These are phyloP conservation scores for Sistotremastrum suecicum DNA, from an alignment of 768 basidiomycete species.

Conservation along the genomic window DNA sequence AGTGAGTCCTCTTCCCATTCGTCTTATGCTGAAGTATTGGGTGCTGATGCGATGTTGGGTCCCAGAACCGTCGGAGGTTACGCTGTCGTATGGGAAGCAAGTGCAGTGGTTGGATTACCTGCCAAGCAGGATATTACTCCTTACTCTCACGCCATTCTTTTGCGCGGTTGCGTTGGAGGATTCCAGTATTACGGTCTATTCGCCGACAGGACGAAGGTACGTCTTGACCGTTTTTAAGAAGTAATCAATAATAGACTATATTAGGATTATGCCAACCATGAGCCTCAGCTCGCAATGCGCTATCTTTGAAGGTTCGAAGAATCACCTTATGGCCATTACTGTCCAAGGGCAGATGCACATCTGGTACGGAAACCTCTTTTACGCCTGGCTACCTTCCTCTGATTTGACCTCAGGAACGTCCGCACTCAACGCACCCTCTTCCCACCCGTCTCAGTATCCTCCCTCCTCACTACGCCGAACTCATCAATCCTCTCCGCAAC, in stretches of 20 bases:
- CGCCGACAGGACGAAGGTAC: conserved; percentile 70
- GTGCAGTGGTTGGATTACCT: conserved; percentile 87
- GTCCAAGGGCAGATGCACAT: conserved; percentile 55
- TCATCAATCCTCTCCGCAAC: conserved; percentile 45
- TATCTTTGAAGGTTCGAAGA: conserved; percentile 50
- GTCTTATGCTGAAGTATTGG: not conserved
- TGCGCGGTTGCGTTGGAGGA: conserved; percentile 72
- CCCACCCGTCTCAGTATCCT: conserved; percentile 44
- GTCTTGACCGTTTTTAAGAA: conserved; percentile 7
- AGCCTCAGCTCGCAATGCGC: conserved; percentile 57
- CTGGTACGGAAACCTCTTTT: conserved; percentile 36
- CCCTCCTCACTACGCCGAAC: conserved; percentile 48
- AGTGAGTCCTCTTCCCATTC: conserved; percentile 23
- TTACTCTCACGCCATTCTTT: conserved; percentile 51
- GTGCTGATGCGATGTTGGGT: conserved; percentile 1
- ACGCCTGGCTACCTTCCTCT: not conserved
- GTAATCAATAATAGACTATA: not conserved
- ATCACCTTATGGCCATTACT: conserved; percentile 60
- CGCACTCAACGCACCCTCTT: conserved; percentile 53
- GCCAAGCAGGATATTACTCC: conserved; percentile 50
- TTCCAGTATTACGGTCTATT: conserved; percentile 72
- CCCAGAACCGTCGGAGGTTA: conserved; percentile 53
- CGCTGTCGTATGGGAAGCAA: conserved; percentile 46
- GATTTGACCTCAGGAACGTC: conserved; percentile 43
- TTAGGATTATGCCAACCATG: conserved; percentile 66